Base-by-base conservation (phyloP, 176 grass and related monocot species). In the Rhipidocladum racemiflorum region DNA sequence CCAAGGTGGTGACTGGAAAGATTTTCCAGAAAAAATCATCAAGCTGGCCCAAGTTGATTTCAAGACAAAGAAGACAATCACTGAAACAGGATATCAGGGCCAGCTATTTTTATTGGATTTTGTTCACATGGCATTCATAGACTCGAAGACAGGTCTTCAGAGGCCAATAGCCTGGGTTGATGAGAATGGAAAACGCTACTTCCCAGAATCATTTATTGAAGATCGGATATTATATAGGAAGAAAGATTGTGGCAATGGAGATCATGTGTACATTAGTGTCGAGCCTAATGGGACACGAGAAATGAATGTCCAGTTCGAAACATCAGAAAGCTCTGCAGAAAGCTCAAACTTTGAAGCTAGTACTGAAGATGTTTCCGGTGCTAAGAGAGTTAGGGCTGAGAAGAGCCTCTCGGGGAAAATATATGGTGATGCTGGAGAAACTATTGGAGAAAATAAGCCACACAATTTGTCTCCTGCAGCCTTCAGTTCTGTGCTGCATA, bases 101-200 rank as follows among this genome's bases (percentile, higher is more conserved):
- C 79, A 90, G 28, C 70, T 89, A 23, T 77, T 89, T 59, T 88
- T 99, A 73, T 82, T 99, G 53, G 97, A 99, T 71, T 99, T 99
- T 64, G 89, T 91, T 4, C 85, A 91, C 75, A 95, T 99, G 96
- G 77, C 91, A 28, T 91, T 82, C 53, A 61, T 93, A 39, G 79
- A 91, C 56, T 76, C 65, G 2, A 84, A 81, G 88, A 90, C 88
- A 12, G 96, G 91, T 24, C 46, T 88, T 34, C 86, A 91, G 56
- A 99, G 78, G 35, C 92, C 92, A 0, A 82, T 99, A 65, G 96
- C 89, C 78, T 99, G 96, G 96, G 90, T 95, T 79, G 96, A 95
- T 87, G 87, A 84, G 34, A 81, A 85, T 74, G 91, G 72, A 61
- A 95, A 89, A 80, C 62, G 45, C 7, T 99, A 86, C 78, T 90